Evolutionary conservation across 352 stramenopile genomes (phyloP).

Genomic region (Phytopythium sindhum): DNA sequence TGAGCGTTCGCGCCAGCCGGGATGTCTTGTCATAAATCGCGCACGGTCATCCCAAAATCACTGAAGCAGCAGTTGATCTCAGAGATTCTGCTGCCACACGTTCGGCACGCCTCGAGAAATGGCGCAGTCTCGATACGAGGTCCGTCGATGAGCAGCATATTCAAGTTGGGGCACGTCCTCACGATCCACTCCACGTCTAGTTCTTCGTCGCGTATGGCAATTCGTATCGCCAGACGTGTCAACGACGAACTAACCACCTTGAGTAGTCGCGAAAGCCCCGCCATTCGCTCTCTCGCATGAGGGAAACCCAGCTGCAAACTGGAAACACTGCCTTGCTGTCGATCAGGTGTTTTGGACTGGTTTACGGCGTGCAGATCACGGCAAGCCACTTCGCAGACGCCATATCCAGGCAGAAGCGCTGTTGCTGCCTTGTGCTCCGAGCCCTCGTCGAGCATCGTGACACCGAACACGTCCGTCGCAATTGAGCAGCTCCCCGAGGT

Average conservation of each 20-base stretch:
- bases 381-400: background rate
- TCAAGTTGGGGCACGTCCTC: background rate
- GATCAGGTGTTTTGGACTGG: background rate
- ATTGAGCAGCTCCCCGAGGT: no score
- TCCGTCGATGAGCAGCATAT: background rate
- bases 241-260: background rate
- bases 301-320: background rate
- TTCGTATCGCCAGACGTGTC: background rate
- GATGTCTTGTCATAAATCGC: background rate
- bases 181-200: background rate
- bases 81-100: background rate
- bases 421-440: no score
- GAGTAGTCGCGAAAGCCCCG: background rate
- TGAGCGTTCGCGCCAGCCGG: background rate
- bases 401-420: no score
- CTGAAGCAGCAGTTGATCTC: background rate
- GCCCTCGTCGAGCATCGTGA: no score
- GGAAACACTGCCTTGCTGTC: background rate
- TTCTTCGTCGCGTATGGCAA: background rate
- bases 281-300: no score
- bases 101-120: background rate
- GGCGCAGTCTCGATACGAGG: background rate
- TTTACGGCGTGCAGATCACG: background rate
- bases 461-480: no score
- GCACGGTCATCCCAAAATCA: background rate